These are phyloP conservation scores for Cercospora zeae-maydis DNA, from an alignment of 2,329 filamentous ascomycete species.

Conservation along the genomic window DNA sequence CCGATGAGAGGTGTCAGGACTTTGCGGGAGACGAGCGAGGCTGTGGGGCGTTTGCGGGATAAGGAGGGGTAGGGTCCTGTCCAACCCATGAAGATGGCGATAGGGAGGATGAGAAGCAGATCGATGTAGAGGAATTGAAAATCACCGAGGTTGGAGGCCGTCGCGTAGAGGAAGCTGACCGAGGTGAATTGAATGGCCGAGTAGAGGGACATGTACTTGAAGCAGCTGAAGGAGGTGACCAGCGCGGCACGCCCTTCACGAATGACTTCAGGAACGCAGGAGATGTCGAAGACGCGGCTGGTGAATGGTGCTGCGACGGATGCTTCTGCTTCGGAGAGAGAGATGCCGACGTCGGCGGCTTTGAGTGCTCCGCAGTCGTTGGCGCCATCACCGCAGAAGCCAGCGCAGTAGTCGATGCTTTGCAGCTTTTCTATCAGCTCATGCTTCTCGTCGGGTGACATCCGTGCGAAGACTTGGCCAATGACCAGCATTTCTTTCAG, in stretches of 20 bases:
- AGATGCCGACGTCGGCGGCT: conserved; percentile 95
- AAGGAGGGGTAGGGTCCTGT: conserved; percentile 75
- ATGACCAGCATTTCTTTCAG: conserved; percentile 82
- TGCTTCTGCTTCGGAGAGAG: conserved; percentile 92
- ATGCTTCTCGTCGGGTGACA: conserved; percentile 98
- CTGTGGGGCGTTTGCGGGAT: conserved; percentile 81
- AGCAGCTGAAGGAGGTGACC: conserved; percentile 98
- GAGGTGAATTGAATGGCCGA: conserved; percentile 99
- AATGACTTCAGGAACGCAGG: conserved; percentile 90
- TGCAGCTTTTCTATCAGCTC: conserved; percentile 96
- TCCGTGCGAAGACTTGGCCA: conserved; percentile 92
- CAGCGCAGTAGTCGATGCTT: conserved; percentile 89
- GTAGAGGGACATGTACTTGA: conserved; percentile 99
- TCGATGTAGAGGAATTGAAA: conserved; percentile 99
- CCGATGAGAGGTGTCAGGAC: conserved; percentile 85
- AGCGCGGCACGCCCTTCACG: conserved; percentile 87
- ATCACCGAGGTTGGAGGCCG: conserved; percentile 89
- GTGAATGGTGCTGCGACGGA: conserved; percentile 98
- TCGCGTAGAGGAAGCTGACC: conserved; percentile 93
- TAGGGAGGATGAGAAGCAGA: conserved; percentile 83
- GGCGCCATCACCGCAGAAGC: conserved; percentile 95
- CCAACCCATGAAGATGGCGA: conserved; percentile 99
- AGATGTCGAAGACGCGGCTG: conserved; percentile 91
- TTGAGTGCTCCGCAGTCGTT: conserved; percentile 97
- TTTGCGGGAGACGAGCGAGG: conserved; percentile 87